phyloP scores from a whole-genome alignment of 768 basidiomycete genomes.

The Boletus edulis region DNA sequence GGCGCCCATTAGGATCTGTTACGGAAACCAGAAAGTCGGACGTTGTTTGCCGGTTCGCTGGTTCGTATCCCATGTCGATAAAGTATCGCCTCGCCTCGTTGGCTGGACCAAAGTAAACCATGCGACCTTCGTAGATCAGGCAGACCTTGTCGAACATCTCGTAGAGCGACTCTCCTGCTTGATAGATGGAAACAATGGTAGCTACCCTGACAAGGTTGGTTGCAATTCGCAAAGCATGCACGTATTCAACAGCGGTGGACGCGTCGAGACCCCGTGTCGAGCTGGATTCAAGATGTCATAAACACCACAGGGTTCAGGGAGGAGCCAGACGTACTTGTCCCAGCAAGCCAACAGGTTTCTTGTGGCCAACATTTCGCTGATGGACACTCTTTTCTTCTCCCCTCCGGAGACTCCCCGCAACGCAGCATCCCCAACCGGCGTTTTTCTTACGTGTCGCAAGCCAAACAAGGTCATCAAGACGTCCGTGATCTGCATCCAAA shows the following conservation, averaged over 20 bases:
- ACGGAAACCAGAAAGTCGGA: constrained; percentile 61
- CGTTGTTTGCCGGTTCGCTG: constrained; percentile 57
- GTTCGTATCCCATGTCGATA: constrained; percentile 52
- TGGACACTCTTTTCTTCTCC: constrained; percentile 81
- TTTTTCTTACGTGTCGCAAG: constrained; percentile 67
- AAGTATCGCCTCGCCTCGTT: constrained; percentile 56
- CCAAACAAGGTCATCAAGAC: constrained; percentile 72
- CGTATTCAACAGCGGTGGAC: constrained; percentile 73
- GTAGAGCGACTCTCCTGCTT: constrained; percentile 72
- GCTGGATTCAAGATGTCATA: constrained; percentile 49
- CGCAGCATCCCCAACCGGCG: constrained; percentile 77
- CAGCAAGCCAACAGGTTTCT: constrained; percentile 73
- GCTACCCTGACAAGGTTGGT: constrained; percentile 53
- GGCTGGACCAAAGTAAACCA: constrained; percentile 60
- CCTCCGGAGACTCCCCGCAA: constrained; percentile 75
- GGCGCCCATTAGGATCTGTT: constrained; percentile 64
- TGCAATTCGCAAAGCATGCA: constrained; percentile 63
- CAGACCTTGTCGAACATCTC: constrained; percentile 70
- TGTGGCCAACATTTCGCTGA: constrained; percentile 69
- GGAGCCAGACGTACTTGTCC: constrained; percentile 54
- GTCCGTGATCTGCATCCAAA: constrained; percentile 32
- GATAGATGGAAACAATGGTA: constrained; percentile 83
- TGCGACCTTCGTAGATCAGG: constrained; percentile 56
- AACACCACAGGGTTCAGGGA: constrained; percentile 27
- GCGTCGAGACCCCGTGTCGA: constrained; percentile 66